A percentile compares a stretch with the other conserved stretches of the same genome.
phyloP scores from a whole-genome alignment of 805 yeast genomes.

The Naumovozyma castellii region DNA sequence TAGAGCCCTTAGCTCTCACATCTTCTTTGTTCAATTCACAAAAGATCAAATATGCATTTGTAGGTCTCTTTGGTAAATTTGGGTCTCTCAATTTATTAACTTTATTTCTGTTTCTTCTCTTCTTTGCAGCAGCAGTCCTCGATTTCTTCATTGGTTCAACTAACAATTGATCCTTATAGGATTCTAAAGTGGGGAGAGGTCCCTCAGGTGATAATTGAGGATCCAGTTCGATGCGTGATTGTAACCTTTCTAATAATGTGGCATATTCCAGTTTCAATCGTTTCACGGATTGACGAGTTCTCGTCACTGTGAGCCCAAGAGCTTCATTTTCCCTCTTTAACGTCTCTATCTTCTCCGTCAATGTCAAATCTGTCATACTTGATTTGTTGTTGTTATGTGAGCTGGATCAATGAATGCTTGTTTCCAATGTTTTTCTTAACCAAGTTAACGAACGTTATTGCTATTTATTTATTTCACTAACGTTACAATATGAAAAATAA shows the following conservation, averaged over 20 bases:
- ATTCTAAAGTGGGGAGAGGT: constrained; percentile 26
- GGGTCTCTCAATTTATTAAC: constrained; percentile 57
- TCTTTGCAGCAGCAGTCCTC: constrained; percentile 15
- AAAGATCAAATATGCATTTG: constrained; percentile 79
- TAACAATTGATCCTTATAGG: constrained; percentile 20
- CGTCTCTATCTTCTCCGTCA: constrained; percentile 58
- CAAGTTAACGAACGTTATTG: too few species aligned
- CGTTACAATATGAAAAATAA: too few species aligned
- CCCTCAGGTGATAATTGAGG: constrained; percentile 24
- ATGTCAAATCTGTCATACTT: constrained; percentile 43
- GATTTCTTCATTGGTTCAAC: constrained; percentile 17
- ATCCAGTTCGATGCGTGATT: constrained; percentile 38
- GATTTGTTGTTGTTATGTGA: constrained; percentile 24
- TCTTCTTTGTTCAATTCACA: constrained; percentile 80
- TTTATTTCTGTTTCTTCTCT: constrained; percentile 27
- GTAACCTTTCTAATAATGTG: constrained; percentile 69
- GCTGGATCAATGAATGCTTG: too few species aligned
- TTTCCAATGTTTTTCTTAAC: too few species aligned
- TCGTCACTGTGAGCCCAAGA: constrained; percentile 62
- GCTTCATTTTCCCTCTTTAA: constrained; percentile 72
- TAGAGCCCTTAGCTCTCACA: constrained; percentile 47
- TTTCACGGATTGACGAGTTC: constrained; percentile 67
- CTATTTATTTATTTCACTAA: too few species aligned
- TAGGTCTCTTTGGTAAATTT: constrained; percentile 77
- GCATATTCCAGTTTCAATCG: constrained; percentile 78